Evolutionary conservation across 768 basidiomycete genomes (phyloP), one percentile per base, ranked within the genome.

Genomic region (Lentinula lateritia): DNA sequence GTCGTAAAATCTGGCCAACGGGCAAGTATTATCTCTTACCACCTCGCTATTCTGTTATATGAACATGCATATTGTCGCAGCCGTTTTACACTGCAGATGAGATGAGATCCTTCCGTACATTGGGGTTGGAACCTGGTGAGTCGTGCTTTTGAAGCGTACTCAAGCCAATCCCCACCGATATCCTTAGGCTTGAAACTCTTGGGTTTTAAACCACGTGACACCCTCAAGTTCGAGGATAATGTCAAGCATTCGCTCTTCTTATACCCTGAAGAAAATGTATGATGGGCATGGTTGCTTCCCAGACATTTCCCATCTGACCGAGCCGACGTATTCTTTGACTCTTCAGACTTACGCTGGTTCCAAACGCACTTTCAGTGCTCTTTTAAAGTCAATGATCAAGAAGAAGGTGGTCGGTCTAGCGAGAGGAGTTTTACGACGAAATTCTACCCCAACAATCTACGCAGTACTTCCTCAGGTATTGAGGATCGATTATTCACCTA

Each of bases 231-330:
- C 65, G 90, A 95, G 70, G 93, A 98, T 69, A 96, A 95, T 66
- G 73, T 97, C 68, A 96, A 93, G 68, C 95, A 98, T 73, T 88
- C 95, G 0, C 73, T 85, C 50, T 98, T 98, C 71, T 83, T 98
- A 60, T 92, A 93, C 71, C 97, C 97, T 0, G 88, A 95, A 67
- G 97, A 99, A 71, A 75, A 84, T 74, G 96, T 93, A 64, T 59
- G 81, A 71, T 15, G 34, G n/a, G 12, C 32, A 35, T 41, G 1
- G 5, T 36, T 42, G 34, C 41, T 16, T 36, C 38, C 41, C 28
- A 46, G 20, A 3, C 20, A 28, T n/a, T 6, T 46, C 3, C 15
- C 16, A 41, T 5, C 39, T n/a, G 38, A 53, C 42, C 56, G 20
- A 46, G 28, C 28, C 28, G 28, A 1, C 3, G 28, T 55, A 7